Conservation (phyloP, 768 basidiomycete genomes). For the Pleurotus tuber-regium region DNA sequence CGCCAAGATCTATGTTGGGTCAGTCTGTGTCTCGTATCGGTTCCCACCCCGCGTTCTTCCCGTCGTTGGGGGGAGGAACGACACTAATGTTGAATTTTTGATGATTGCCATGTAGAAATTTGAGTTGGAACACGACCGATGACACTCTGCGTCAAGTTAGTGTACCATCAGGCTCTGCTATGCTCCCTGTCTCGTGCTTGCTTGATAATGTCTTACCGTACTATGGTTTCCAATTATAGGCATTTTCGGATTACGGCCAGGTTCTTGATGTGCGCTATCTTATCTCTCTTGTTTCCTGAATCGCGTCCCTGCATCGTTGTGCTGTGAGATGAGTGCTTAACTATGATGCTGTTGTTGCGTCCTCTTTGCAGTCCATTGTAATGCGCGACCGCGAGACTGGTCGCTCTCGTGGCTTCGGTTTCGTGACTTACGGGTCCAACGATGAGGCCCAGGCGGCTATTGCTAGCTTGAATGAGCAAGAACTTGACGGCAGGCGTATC, state of each 20-base stretch:
- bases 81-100: slow-evolving; percentile 58
- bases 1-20: slow-evolving; percentile 92
- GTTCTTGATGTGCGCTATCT: slow-evolving; percentile 86
- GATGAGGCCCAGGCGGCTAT: slow-evolving; percentile 82
- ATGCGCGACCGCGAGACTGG: slow-evolving; percentile 99
- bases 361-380: slow-evolving; percentile 76
- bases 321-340: slow-evolving; percentile 32
- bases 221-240: slow-evolving; percentile 58
- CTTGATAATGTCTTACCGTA: slow-evolving; percentile 48
- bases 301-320: not conserved
- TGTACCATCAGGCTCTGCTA: slow-evolving; percentile 33
- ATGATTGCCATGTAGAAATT: slow-evolving; percentile 69
- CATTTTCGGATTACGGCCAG: slow-evolving; percentile 78
- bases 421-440: slow-evolving; percentile 70
- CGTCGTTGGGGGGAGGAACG: slow-evolving; percentile 41
- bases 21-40: slow-evolving; percentile 62
- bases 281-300: slow-evolving; percentile 19
- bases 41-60: slow-evolving; percentile 44
- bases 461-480: slow-evolving; percentile 75
- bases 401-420: slow-evolving; percentile 96
- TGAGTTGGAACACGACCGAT: slow-evolving; percentile 96
- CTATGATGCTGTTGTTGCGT: slow-evolving; percentile 34
- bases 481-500: slow-evolving; percentile 90
- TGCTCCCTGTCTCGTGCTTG: slow-evolving; percentile 20
- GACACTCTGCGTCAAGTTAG: slow-evolving; percentile 86